Evolutionary conservation across 139 green algal genomes (phyloP).

Genomic region (Mychonastes homosphaera): DNA sequence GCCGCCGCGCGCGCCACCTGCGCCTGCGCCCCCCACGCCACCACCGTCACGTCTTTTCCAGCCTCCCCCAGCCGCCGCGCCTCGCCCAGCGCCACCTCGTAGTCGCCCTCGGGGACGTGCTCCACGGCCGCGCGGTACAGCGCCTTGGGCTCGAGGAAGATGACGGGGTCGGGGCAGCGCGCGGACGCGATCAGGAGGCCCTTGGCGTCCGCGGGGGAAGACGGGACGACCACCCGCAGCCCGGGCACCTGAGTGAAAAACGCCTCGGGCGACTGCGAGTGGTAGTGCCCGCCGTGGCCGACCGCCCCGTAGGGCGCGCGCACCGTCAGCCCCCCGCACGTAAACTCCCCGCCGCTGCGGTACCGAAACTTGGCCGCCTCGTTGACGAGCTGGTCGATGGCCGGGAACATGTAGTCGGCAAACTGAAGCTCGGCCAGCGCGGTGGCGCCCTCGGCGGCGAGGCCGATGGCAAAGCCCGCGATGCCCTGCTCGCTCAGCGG

Average conservation of each 20-base stretch:
- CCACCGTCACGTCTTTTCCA: constrained; percentile 77
- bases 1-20: constrained; percentile 36
- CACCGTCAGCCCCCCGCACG: constrained; percentile 79
- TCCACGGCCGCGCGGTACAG: constrained; percentile 81
- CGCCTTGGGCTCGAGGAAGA: constrained; percentile 95
- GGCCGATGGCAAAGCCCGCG: constrained; percentile 80
- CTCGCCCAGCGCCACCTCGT: constrained; percentile 57
- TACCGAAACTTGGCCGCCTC: constrained; percentile 90
- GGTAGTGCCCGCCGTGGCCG: constrained; percentile 90
- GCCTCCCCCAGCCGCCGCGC: constrained; percentile 35
- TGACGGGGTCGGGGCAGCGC: constrained; percentile 62
- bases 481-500: constrained; percentile 87
- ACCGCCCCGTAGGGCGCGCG: constrained; percentile 82
- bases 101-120: constrained; percentile 65
- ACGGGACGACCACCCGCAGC: constrained; percentile 66
- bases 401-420: constrained; percentile 73
- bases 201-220: constrained; percentile 64
- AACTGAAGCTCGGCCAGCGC: constrained; percentile 89
- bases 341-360: constrained; percentile 64
- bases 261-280: constrained; percentile 85
- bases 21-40: constrained; percentile 80
- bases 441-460: constrained; percentile 59
- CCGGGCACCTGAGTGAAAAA: constrained; percentile 88
- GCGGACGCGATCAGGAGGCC: constrained; percentile 77
- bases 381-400: constrained; percentile 91